Base-by-base conservation (phyloP, 169 alveolate genomes). In the Cryptosporidium muris region DNA sequence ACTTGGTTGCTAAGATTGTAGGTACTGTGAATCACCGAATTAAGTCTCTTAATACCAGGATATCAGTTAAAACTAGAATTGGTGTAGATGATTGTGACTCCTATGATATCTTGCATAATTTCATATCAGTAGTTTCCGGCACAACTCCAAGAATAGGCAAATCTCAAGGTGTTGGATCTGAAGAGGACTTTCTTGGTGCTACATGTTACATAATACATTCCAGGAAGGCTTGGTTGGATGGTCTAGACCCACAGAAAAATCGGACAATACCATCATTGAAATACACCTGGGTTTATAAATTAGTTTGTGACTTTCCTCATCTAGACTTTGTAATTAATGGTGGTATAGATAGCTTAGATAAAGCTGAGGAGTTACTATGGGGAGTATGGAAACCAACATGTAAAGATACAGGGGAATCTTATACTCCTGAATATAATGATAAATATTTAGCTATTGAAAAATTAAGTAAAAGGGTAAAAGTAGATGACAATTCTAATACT, bases 11-110 rank as follows among this genome's bases (percentile, higher is more conserved):
- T 16, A 48, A 48, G 34, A 65, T 63, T 42, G 81, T 66, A 2
- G n/a, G 54, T 56, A 52, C 40, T 38, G 45, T 66, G 65, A 65
- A 81, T 74, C 43, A 64, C 62, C 51, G 80, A 47, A 49, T 49
- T 34, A 80, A 11, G 12, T 63, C 65, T 88, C 74, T 54, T 68
- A 80, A 82, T 25, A 82, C 95, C 7, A 97, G 97, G 4, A 96
- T 97, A 37, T 93, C 98, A 2, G 98, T 97, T 42, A 97, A 97
- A 90, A 94, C 97, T 63, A 91, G 99, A 47, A 85, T 96, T 51
- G 99, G 99, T 5, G 98, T 96, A 38, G 99, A 97, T 89, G 94
- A 95, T 56, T 82, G 56, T 58, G 98, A 95, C 80, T 66, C 93
- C 16, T 92, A 92, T 81, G 94, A 93, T 51, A 92, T 93, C 40